Percentiles rank a stretch among this genome's conserved stretches.
Conservation (phyloP, 352 stramenopile species). For the Phytophthora megakarya region DNA sequence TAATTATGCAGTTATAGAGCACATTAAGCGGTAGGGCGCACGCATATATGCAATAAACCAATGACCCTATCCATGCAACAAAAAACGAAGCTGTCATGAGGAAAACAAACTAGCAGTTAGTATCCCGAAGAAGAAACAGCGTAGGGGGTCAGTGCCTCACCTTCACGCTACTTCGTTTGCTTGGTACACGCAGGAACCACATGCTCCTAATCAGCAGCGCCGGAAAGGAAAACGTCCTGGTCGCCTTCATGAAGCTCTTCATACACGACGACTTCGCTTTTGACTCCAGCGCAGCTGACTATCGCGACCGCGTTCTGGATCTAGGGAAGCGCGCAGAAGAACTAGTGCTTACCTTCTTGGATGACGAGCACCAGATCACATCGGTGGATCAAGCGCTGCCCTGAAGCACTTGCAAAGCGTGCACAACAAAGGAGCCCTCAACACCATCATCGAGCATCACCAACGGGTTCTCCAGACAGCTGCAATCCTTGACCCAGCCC, state of each 20-base stretch:
- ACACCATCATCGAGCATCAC: too few species aligned
- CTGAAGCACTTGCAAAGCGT: too few species aligned
- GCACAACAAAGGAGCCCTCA: too few species aligned
- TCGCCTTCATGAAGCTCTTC: slow-evolving; percentile 28
- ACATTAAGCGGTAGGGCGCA: slow-evolving; percentile 5
- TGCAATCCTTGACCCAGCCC: too few species aligned
- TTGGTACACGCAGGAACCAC: slow-evolving; percentile 18
- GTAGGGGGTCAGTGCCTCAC: slow-evolving; percentile 1
- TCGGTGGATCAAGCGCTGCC: too few species aligned
- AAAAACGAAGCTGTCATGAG: not conserved
- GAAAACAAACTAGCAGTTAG: not conserved
- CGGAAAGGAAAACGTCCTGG: slow-evolving; percentile 7
- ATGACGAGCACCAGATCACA: too few species aligned
- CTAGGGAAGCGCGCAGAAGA: too few species aligned
- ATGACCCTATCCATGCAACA: not conserved
- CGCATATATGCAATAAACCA: slow-evolving; percentile 16
- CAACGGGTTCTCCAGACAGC: too few species aligned
- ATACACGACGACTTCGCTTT: slow-evolving; percentile 8
- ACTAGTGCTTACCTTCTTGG: too few species aligned
- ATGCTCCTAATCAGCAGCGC: slow-evolving; percentile 3
- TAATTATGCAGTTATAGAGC: slow-evolving; percentile 15
- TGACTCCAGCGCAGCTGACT: not conserved
- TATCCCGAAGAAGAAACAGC: slow-evolving; percentile 7
- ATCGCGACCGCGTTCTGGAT: too few species aligned
- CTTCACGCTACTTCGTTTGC: slow-evolving; percentile 17